Conservation (phyloP, 2,329 filamentous ascomycete species). For the Venturia pyrina region DNA sequence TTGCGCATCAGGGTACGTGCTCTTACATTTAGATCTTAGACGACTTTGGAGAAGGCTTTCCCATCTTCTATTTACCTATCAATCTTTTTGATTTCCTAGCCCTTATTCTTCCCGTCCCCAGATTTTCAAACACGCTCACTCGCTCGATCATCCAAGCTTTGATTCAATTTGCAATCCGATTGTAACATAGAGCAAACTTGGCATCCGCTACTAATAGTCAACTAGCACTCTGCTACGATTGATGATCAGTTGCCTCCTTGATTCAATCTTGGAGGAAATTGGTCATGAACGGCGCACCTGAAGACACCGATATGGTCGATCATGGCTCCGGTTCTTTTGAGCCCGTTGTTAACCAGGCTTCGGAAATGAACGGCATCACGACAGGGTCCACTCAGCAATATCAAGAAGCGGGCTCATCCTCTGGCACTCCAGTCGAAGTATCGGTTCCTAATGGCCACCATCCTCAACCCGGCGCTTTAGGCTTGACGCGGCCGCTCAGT, state of each 20-base stretch:
- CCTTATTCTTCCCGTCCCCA: neutral
- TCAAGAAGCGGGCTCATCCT: neutral
- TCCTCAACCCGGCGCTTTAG: neutral
- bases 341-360: neutral
- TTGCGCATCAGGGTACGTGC: neutral
- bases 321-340: neutral
- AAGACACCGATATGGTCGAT: slow-evolving; percentile 4
- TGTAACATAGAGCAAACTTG: neutral
- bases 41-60: neutral
- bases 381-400: neutral
- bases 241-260: neutral
- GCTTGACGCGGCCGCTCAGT: neutral
- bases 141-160: neutral
- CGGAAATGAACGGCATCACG: neutral
- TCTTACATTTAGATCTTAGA: neutral
- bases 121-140: neutral
- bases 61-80: neutral
- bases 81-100: neutral
- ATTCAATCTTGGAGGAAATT: neutral
- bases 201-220: neutral
- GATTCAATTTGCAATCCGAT: neutral
- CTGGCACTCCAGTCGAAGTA: neutral
- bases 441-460: neutral
- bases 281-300: neutral
- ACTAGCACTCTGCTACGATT: neutral